Percentiles rank a stretch among this genome's conserved stretches.
Conservation (phyloP, 768 basidiomycete genomes). For the Multifurca ochricompacta region DNA sequence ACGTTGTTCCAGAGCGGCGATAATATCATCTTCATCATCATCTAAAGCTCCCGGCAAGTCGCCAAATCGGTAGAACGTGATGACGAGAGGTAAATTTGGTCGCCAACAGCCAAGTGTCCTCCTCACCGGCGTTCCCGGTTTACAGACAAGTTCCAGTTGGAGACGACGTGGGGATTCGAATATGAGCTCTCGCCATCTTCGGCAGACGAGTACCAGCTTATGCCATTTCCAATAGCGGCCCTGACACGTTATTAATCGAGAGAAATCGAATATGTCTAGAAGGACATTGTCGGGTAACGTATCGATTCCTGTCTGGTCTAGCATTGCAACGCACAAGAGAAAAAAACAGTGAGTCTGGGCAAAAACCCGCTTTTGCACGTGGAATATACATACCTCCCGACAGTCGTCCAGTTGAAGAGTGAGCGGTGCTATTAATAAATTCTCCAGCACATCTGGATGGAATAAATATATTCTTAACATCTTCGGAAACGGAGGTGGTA, state of each 20-base stretch:
- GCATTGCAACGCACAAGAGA: too few species aligned
- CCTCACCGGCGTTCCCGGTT: background rate
- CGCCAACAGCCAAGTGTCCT: background rate
- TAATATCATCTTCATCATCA: background rate
- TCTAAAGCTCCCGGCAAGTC: too few species aligned
- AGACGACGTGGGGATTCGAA: background rate
- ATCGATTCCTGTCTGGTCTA: too few species aligned
- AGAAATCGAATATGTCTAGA: background rate
- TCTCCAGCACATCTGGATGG: too few species aligned
- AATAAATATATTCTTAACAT: too few species aligned
- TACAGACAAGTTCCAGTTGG: background rate
- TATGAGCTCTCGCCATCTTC: background rate
- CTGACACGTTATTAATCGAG: too few species aligned
- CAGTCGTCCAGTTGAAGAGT: too few species aligned
- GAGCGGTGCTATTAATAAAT: too few species aligned
- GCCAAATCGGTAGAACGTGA: background rate
- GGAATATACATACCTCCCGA: too few species aligned
- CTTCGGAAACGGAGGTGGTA: too few species aligned
- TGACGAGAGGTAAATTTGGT: background rate
- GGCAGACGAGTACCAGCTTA: background rate
- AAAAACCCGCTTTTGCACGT: too few species aligned
- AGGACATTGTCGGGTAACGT: background rate
- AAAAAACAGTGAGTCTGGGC: too few species aligned
- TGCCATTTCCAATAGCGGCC: background rate
- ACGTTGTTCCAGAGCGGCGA: background rate